Base-by-base conservation (phyloP, 75 land plant genomes). In the Selaginella tamariscina region DNA sequence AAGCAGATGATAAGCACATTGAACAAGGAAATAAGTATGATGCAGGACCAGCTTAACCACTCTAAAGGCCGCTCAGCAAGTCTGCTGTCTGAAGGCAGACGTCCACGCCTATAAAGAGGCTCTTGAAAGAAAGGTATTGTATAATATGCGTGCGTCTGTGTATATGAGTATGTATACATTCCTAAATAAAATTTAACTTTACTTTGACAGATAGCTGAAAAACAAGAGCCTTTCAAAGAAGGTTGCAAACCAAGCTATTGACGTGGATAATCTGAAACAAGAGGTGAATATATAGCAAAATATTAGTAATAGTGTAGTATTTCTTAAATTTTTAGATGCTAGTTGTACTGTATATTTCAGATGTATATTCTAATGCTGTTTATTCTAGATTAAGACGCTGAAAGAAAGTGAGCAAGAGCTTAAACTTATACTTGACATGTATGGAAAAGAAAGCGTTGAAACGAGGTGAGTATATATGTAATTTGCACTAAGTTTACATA, bases 401-500 rank as follows among this genome's bases (percentile, higher is more conserved):
- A 78, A 72, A 66, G 82, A 82, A 31, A 86, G 76, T 82, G 82
- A 85, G 28, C 67, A 62, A 33, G 96, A 94, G 75, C 56, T 94
- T 33, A 85, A 82, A 66, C 77, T 94, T 13, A 77, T 94, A 29
- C 68, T 94, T 68, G 98, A 94, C 31, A 89, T 89, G 98, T 94
- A 82, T 70, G 83, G 77, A 54, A 87, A 84, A 59, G 96, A 94
- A 75, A 83, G 85, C 44, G 75, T 76, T 62, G 86, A 84, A 69
- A 64, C 96, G 18, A 85, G 96, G 98, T 88, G 27, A 66, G 32
- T 24, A 29, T 1, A 32, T 29, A n/a, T 21, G 24, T 22, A 21
- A 65, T 1, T 29, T 31, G 5, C 24, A 22, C 9, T 32, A 30
- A 26, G 0, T 1, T 64, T 31, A 9, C 22, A 65, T 65, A 31